A percentile compares a stretch with the other conserved stretches of the same genome.
These are phyloP conservation scores for Colletotrichum shisoi DNA, from an alignment of 2,329 filamentous ascomycete genomes.

Conservation along the genomic window DNA sequence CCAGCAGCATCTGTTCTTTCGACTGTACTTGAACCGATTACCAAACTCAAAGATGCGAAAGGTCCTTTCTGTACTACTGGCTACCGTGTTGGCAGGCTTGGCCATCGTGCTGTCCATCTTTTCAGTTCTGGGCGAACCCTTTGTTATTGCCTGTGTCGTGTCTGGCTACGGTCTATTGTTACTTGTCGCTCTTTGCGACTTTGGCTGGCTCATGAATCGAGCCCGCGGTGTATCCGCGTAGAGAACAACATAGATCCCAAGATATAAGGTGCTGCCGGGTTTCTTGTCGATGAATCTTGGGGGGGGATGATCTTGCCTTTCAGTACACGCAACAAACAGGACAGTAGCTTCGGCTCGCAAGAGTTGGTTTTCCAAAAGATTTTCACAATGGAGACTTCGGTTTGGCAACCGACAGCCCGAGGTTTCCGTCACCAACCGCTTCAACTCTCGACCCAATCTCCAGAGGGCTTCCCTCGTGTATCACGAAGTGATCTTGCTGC, in stretches of 20 bases:
- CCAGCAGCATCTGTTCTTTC: not conserved
- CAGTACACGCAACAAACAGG: not conserved
- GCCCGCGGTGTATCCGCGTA: too few species aligned
- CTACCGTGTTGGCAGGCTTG: not conserved
- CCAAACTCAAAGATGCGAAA: too few species aligned
- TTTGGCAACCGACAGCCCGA: not conserved
- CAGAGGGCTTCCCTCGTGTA: conserved; percentile 71
- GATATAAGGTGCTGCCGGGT: too few species aligned
- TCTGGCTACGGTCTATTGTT: not conserved
- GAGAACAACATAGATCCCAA: too few species aligned
- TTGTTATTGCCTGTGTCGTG: too few species aligned
- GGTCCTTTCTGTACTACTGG: not conserved
- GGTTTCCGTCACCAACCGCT: conserved; percentile 57
- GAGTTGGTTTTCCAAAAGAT: too few species aligned
- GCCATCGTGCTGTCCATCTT: too few species aligned
- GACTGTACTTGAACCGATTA: not conserved
- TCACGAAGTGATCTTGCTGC: conserved; percentile 56
- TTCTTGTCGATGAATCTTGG: too few species aligned
- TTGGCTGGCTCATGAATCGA: not conserved
- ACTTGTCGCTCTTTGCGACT: not conserved
- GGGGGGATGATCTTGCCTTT: not conserved
- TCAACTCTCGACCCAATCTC: conserved; percentile 64
- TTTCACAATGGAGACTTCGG: not conserved
- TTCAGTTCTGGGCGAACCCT: too few species aligned
- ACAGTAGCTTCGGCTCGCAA: not conserved